Evolutionary conservation across 2,329 filamentous ascomycete species (phyloP).

Genomic region (Xylogone sp.): DNA sequence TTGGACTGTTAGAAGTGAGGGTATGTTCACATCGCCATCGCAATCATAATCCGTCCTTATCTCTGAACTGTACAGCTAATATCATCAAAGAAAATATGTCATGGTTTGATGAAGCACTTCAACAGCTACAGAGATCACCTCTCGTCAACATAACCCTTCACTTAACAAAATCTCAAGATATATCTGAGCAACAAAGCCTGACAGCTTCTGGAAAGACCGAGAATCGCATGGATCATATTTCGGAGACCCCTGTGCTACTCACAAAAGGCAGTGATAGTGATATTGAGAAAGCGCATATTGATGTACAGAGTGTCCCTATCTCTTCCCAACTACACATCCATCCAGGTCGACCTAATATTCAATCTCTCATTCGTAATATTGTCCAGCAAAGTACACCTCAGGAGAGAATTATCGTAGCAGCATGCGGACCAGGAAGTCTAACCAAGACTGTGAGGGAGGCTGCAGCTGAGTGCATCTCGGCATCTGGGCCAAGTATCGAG

Average conservation of each 20-base stretch:
- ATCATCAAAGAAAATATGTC: conserved; percentile 11
- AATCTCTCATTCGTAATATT: conserved; percentile 33
- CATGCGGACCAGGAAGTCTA: conserved; percentile 43
- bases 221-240: not conserved
- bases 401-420: conserved; percentile 41
- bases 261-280: not conserved
- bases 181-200: not conserved
- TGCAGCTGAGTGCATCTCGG: conserved; percentile 38
- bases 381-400: conserved; percentile 29
- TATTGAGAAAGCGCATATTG: conserved; percentile 2
- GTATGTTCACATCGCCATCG: conserved; percentile 23
- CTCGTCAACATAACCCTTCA: conserved; percentile 27
- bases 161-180: conserved; percentile 15
- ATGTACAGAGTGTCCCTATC: not conserved
- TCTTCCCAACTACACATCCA: conserved; percentile 6
- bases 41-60: too few relatives aligned
- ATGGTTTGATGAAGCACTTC: conserved; percentile 23
- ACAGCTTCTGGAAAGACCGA: not conserved
- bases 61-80: too few relatives aligned
- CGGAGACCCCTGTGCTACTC: not conserved
- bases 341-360: conserved; percentile 38
- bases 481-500: conserved; percentile 44
- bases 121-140: conserved; percentile 22
- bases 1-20: conserved; percentile 44
- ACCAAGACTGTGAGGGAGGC: conserved; percentile 41